These are phyloP conservation scores for Epichloe sp. DNA, from an alignment of 2,329 filamentous ascomycete genomes.

Conservation along the genomic window DNA sequence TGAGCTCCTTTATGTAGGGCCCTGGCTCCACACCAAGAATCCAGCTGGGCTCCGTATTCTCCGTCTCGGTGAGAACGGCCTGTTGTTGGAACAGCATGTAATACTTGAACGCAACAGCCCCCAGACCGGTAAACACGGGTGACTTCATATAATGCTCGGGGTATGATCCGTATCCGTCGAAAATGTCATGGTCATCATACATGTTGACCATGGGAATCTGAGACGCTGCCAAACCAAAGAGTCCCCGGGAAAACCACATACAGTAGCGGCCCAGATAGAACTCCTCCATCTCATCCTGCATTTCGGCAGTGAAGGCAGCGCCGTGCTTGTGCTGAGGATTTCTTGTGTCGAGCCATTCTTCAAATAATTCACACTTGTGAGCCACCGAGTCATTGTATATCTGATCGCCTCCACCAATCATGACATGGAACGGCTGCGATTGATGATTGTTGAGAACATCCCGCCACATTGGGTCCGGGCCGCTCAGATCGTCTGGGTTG, in stretches of 20 bases:
- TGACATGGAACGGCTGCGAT: constrained; percentile 86
- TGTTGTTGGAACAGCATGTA: constrained; percentile 99
- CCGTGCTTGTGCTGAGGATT: constrained; percentile 70
- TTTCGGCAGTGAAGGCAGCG: constrained; percentile 61
- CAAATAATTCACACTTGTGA: constrained; percentile 61
- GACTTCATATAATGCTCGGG: constrained; percentile 83
- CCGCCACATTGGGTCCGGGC: constrained; percentile 92
- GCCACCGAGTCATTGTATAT: constrained; percentile 87
- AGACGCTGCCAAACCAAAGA: constrained; percentile 83
- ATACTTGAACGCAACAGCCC: constrained; percentile 92
- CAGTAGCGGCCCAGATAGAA: constrained; percentile 85
- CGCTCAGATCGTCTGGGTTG: constrained; percentile 68
- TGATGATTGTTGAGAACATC: constrained; percentile 91
- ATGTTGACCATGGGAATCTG: constrained; percentile 99
- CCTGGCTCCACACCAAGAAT: constrained; percentile 66
- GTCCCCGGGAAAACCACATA: constrained; percentile 95
- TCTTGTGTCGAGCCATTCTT: constrained; percentile 70
- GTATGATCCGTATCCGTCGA: constrained; percentile 88
- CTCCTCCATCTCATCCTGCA: constrained; percentile 77
- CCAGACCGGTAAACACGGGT: constrained; percentile 78
- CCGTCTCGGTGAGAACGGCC: constrained; percentile 66
- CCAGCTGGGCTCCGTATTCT: constrained; percentile 83
- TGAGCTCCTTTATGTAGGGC: constrained; percentile 79
- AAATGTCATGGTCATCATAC: constrained; percentile 90
- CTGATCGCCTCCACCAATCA: constrained; percentile 95